phyloP scores from a whole-genome alignment of 441 rosid species.

The Eruca vesicaria region DNA sequence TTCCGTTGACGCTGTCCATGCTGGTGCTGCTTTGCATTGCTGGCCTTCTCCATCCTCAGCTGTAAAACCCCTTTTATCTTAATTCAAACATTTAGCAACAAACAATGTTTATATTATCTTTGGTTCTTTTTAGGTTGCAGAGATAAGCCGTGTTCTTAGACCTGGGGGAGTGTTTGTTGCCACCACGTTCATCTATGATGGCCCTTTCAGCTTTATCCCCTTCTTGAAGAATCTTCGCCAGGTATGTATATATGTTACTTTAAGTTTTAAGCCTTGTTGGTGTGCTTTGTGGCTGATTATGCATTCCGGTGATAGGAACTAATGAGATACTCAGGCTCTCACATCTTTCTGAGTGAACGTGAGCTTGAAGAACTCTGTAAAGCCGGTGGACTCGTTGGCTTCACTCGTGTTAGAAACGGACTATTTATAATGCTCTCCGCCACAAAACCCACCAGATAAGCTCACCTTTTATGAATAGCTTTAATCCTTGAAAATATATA shows the following conservation, averaged over 20 bases:
- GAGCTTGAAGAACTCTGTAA: conserved; percentile 76
- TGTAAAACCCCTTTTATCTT: conserved; percentile 41
- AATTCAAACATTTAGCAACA: not conserved
- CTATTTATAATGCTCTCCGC: conserved; percentile 75
- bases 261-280: not conserved
- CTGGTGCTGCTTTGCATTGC: conserved; percentile 91
- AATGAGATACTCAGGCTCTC: conserved; percentile 47
- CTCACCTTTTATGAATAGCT: not conserved
- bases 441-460: conserved; percentile 52
- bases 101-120: not conserved
- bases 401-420: conserved; percentile 52
- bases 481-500: not conserved
- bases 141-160: conserved; percentile 77
- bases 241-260: conserved; percentile 34
- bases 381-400: conserved; percentile 70
- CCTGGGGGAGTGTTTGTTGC: conserved; percentile 91
- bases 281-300: conserved; percentile 17
- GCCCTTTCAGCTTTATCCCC: conserved; percentile 52
- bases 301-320: conserved; percentile 38
- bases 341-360: conserved; percentile 48
- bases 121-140: conserved; percentile 65
- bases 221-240: conserved; percentile 47
- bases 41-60: conserved; percentile 91
- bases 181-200: conserved; percentile 62
- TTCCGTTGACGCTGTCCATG: conserved; percentile 91